Evolutionary conservation across 495 filamentous ascomycete species (phyloP).

Genomic region (Baudoinia panamericana): DNA sequence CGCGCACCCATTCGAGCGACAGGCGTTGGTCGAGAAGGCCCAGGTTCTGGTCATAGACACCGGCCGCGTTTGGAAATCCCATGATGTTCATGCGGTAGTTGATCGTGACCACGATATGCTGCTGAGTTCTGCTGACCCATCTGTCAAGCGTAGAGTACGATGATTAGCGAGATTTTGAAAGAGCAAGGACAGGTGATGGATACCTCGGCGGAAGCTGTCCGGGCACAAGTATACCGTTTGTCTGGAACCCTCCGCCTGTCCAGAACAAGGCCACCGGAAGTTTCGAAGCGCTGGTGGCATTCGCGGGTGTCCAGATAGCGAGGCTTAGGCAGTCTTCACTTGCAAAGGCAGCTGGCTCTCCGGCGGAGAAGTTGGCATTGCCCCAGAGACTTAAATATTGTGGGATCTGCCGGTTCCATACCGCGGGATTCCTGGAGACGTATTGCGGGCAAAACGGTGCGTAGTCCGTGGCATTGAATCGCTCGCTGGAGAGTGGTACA

Average conservation of each 20-base stretch:
- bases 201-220: constrained; percentile 35
- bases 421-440: constrained; percentile 6
- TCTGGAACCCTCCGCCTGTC: constrained; percentile 23
- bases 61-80: constrained; percentile 42
- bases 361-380: background rate
- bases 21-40: constrained; percentile 55
- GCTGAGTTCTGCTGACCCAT: constrained; percentile 34
- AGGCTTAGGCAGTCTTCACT: constrained; percentile 20
- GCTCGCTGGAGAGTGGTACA: constrained; percentile 3
- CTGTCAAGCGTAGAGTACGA: too few species aligned
- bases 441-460: constrained; percentile 11
- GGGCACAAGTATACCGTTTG: constrained; percentile 32
- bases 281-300: constrained; percentile 1
- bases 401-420: constrained; percentile 9
- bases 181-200: too few species aligned
- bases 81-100: constrained; percentile 53
- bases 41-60: constrained; percentile 29
- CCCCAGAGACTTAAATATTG: background rate
- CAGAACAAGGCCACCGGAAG: constrained; percentile 9
- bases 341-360: constrained; percentile 3
- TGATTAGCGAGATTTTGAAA: background rate
- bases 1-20: constrained; percentile 25
- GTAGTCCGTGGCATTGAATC: constrained; percentile 18
- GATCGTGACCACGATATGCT: constrained; percentile 46
- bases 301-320: constrained; percentile 12